These are phyloP conservation scores for Prillingera fragicola DNA, from an alignment of 1,284 basidiomycete species.

Conservation along the genomic window DNA sequence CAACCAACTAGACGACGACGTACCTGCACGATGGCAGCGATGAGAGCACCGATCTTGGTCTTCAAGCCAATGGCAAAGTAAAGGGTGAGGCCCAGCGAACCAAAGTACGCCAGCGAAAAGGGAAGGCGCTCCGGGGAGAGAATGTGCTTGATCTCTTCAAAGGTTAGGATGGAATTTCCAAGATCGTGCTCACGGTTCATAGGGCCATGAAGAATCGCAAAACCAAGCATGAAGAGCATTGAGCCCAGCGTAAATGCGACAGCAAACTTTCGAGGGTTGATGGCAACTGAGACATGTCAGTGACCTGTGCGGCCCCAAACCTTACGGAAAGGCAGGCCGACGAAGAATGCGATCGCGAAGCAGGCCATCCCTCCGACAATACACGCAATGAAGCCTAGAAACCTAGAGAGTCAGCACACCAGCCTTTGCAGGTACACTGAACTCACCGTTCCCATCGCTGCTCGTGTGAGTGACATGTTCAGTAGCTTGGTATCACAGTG, in stretches of 20 bases:
- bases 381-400: constrained; percentile 91
- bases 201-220: constrained; percentile 55
- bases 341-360: constrained; percentile 91
- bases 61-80: constrained; percentile 78
- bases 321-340: constrained; percentile 65
- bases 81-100: constrained; percentile 71
- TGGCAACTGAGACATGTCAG: constrained; percentile 51
- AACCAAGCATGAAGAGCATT: constrained; percentile 35
- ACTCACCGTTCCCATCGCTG: constrained; percentile 44
- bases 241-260: constrained; percentile 65
- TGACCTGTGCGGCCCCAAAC: background rate
- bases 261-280: constrained; percentile 83
- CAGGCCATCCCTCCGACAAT: constrained; percentile 84
- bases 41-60: constrained; percentile 75
- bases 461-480: background rate
- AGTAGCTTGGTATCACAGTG: background rate
- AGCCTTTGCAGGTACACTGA: background rate
- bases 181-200: constrained; percentile 39
- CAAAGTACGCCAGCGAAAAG: constrained; percentile 78
- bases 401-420: constrained; percentile 49
- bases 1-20: background rate
- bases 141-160: constrained; percentile 74
- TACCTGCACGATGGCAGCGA: constrained; percentile 72
- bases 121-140: constrained; percentile 77
- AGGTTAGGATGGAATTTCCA: background rate